These are phyloP conservation scores for Hemisphaericaspora xylanilytica DNA, from an alignment of 1,139 yeast genomes.

Conservation along the genomic window DNA sequence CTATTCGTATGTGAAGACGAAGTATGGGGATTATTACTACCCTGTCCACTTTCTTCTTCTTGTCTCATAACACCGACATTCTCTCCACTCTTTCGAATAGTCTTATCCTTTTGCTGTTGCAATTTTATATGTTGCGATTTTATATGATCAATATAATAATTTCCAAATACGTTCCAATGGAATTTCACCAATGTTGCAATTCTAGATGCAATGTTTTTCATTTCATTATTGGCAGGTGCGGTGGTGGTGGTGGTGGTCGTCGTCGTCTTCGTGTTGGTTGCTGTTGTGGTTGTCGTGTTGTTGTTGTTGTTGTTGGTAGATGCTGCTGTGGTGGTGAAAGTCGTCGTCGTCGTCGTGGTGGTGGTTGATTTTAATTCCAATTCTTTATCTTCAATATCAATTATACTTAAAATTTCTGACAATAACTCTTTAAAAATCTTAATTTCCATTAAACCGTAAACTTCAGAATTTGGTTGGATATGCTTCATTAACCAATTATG, in stretches of 20 bases:
- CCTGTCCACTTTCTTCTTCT: slow-evolving; percentile 5
- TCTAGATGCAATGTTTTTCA: slow-evolving; percentile 49
- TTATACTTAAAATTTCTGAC: slow-evolving; percentile 29
- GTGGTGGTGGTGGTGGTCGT: no score
- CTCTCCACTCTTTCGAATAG: slow-evolving; percentile 6
- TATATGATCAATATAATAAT: slow-evolving; percentile 34
- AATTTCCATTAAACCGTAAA: slow-evolving; percentile 74
- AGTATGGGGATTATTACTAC: slow-evolving; percentile 2
- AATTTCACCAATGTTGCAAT: slow-evolving; percentile 60
- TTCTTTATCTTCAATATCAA: slow-evolving; percentile 13
- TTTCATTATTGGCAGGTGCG: slow-evolving; percentile 24
- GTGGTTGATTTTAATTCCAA: slow-evolving; percentile 6
- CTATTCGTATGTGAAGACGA: slow-evolving; percentile 7
- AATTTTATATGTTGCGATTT: slow-evolving; percentile 14
- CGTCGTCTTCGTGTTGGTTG: no score
- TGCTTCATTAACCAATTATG: slow-evolving; percentile 82
- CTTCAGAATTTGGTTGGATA: slow-evolving; percentile 78
- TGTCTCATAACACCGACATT: slow-evolving; percentile 4
- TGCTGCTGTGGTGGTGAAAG: no score
- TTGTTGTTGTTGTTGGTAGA: background rate
- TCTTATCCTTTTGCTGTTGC: slow-evolving; percentile 9
- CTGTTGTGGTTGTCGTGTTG: no score
- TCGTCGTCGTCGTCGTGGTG: background rate
- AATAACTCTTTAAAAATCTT: slow-evolving; percentile 56
- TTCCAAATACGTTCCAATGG: slow-evolving; percentile 75